Base-by-base conservation (phyloP, 2,329 filamentous ascomycete species). In the Aspergillus sp. region DNA sequence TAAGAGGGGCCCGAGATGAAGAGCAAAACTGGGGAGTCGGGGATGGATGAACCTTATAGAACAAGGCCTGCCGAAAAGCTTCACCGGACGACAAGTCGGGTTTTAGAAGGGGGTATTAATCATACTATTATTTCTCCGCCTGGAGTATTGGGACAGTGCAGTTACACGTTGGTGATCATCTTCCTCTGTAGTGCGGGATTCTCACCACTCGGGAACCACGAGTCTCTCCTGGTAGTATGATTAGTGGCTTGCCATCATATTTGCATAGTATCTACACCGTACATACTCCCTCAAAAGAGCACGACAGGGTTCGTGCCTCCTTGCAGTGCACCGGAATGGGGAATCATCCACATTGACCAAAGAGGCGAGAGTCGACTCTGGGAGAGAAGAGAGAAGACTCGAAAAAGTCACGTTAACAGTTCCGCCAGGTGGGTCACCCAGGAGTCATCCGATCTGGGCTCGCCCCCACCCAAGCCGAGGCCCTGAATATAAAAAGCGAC, bases 391-490 rank as follows among this genome's bases (percentile, higher is more conserved):
- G 26, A 11, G 26, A 30, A 24, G 22, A n/a, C n/a, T n/a, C n/a
- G n/a, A 7, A 24, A 6, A 5, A 24, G 24, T 24, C 24, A 24
- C 6, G 24, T 7, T 24, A 24, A 5, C 24, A 24, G 26, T 20
- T 15, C 18, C 12, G 41, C 20, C 17, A 22, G 41, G 18, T 53
- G 50, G 51, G 41, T 56, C 51, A 58, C 45, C 44, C 43, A 48
- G 49, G 53, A 55, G 59, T 62, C 59, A 62, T 61, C 60, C 44
- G 59, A 62, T 62, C 61, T 59, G 49, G 42, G 42, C 41, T 52
- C 3, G 56, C 55, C 58, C 26, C 63, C 62, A 64, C 60, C 22
- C 24, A 48, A 61, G 60, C 62, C 60, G 61, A 59, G 59, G 58
- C 50, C 48, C 47, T 57, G 48, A 22, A 50, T 30, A 22, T 48